These are phyloP conservation scores for Nemophila menziesii DNA, from an alignment of 257 asterid species.

Conservation along the genomic window DNA sequence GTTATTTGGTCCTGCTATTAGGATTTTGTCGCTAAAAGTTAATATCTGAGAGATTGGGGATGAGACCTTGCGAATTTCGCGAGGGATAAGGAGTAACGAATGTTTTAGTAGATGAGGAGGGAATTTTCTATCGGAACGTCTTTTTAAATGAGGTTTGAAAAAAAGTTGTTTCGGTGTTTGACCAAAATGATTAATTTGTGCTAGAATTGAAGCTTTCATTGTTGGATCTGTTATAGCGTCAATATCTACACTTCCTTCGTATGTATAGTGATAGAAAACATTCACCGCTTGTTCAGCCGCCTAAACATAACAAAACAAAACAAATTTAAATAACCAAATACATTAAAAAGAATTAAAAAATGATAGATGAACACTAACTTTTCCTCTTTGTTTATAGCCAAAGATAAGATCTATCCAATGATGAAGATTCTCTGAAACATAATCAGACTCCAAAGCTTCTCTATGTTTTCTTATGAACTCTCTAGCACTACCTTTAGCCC, in stretches of 20 bases:
- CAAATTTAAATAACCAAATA: not conserved
- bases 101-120: constrained; percentile 77
- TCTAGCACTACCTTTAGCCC: constrained; percentile 89
- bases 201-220: constrained; percentile 96
- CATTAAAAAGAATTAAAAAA: not conserved
- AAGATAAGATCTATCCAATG: constrained; percentile 99
- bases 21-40: constrained; percentile 59
- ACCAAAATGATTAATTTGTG: constrained; percentile 97
- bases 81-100: constrained; percentile 62
- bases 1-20: constrained; percentile 60
- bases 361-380: constrained; percentile 37
- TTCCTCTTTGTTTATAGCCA: constrained; percentile 92
- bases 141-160: constrained; percentile 78
- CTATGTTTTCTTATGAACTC: constrained; percentile 91
- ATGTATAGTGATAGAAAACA: constrained; percentile 96
- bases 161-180: constrained; percentile 96
- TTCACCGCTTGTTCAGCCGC: constrained; percentile 97
- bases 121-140: constrained; percentile 68
- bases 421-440: constrained; percentile 91
- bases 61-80: constrained; percentile 62
- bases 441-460: constrained; percentile 94
- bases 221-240: constrained; percentile 96
- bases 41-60: constrained; percentile 74
- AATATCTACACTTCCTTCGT: constrained; percentile 96
- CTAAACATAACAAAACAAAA: constrained; percentile 31